Conservation (phyloP, 352 stramenopile species). For the Phytophthora foliorum region DNA sequence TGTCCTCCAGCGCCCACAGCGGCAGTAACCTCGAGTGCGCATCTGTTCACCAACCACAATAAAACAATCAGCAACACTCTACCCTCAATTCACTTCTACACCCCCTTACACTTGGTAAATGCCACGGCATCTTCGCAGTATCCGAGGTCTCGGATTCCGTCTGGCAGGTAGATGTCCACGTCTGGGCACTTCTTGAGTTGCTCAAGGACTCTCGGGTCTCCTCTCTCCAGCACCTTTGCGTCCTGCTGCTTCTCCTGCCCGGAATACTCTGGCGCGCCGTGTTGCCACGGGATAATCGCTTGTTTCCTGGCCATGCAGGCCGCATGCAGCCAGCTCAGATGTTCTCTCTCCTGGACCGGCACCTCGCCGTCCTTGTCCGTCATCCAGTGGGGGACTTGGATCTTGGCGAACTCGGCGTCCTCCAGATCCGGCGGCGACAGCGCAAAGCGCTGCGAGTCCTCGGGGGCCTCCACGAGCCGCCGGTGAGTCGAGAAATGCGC, state of each 20-base stretch:
- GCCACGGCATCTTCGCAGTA: slow-evolving; percentile 62
- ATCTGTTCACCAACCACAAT: slow-evolving; percentile 17
- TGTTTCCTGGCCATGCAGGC: slow-evolving; percentile 37
- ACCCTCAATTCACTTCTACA: neutral
- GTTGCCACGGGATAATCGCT: slow-evolving; percentile 41
- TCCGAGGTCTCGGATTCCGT: slow-evolving; percentile 41
- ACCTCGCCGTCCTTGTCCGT: slow-evolving; percentile 34
- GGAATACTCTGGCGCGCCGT: slow-evolving; percentile 26
- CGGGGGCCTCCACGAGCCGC: slow-evolving; percentile 22
- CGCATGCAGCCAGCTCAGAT: slow-evolving; percentile 41
- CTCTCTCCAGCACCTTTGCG: slow-evolving; percentile 29
- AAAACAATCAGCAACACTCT: neutral
- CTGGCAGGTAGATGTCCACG: slow-evolving; percentile 55
- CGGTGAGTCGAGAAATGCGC: slow-evolving; percentile 13
- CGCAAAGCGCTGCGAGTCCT: slow-evolving; percentile 30
- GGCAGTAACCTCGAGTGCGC: slow-evolving; percentile 47
- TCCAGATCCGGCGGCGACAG: slow-evolving; percentile 27
- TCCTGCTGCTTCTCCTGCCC: slow-evolving; percentile 15
- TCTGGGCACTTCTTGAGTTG: slow-evolving; percentile 49
- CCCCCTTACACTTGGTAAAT: slow-evolving; percentile 50
- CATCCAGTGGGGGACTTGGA: slow-evolving; percentile 34
- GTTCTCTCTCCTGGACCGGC: slow-evolving; percentile 35
- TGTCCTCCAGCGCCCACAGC: slow-evolving; percentile 38
- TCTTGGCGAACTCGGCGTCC: slow-evolving; percentile 23
- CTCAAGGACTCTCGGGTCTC: slow-evolving; percentile 38